Conservation (phyloP, 805 yeast species). For the Kuraishia molischiana region DNA sequence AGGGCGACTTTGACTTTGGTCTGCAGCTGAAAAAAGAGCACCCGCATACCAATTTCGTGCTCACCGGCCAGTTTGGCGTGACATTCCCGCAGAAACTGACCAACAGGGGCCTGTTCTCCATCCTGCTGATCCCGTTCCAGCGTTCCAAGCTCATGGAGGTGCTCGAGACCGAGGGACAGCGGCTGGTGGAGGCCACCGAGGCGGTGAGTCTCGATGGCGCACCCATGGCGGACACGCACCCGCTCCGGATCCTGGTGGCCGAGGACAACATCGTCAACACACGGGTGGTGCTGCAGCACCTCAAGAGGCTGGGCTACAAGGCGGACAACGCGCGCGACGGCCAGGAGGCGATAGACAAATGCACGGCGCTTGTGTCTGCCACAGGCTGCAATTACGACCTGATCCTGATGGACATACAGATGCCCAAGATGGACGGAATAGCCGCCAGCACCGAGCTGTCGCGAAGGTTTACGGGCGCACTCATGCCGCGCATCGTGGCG, state of each 20-base stretch:
- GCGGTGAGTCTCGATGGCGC: conserved; percentile 6
- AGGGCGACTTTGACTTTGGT: neutral
- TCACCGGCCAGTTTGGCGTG: conserved; percentile 9
- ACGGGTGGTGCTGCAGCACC: conserved; percentile 38
- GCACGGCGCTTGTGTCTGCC: conserved; percentile 14
- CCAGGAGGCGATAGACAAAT: conserved; percentile 29
- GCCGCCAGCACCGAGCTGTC: conserved; percentile 31
- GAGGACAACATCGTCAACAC: conserved; percentile 46
- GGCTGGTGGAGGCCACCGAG: neutral
- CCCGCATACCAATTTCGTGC: conserved; percentile 4
- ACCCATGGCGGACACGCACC: conserved; percentile 27
- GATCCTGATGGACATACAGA: conserved; percentile 66
- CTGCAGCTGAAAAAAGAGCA: neutral
- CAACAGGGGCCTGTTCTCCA: conserved; percentile 3
- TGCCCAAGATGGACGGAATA: conserved; percentile 86
- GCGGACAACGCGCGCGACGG: conserved; percentile 47
- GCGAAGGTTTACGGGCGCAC: conserved; percentile 11
- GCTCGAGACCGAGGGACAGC: conserved; percentile 5
- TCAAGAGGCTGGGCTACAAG: conserved; percentile 36
- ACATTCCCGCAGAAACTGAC: conserved; percentile 3
- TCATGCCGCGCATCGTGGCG: conserved; percentile 32
- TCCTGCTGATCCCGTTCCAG: conserved; percentile 12
- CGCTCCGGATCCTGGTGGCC: conserved; percentile 39
- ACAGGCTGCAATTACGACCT: conserved; percentile 33
- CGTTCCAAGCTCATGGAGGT: conserved; percentile 7